These are phyloP conservation scores for Fusarium sp. DNA, from an alignment of 2,329 filamentous ascomycete species.

Conservation along the genomic window DNA sequence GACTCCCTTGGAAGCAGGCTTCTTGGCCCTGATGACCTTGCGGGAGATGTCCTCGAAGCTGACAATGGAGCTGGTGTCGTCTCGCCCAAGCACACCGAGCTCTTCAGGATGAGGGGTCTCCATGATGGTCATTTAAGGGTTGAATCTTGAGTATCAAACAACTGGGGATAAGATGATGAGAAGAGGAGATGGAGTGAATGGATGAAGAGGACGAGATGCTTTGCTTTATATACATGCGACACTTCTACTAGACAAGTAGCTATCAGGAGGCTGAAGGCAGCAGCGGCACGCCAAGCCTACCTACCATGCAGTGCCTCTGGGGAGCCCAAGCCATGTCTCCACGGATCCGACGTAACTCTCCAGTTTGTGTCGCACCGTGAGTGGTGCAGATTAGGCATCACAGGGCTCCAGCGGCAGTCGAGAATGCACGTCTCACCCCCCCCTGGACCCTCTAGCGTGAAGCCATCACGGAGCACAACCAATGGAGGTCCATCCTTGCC, in stretches of 20 bases:
- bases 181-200: neutral
- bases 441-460: neutral
- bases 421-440: slow-evolving; percentile 2
- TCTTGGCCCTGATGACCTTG: neutral
- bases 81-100: slow-evolving; percentile 18
- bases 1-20: slow-evolving; percentile 8
- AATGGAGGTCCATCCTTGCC: neutral
- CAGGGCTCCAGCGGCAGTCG: neutral
- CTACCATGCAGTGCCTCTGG: neutral
- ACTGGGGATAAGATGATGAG: neutral
- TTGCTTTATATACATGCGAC: slow-evolving; percentile 24
- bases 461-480: neutral
- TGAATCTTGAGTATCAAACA: neutral
- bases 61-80: slow-evolving; percentile 36
- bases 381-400: slow-evolving; percentile 1
- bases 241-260: neutral
- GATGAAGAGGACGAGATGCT: neutral
- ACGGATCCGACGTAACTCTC: neutral
- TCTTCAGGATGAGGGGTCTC: slow-evolving; percentile 23
- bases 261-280: slow-evolving; percentile 30
- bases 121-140: slow-evolving; percentile 23
- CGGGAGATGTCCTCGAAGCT: slow-evolving; percentile 40
- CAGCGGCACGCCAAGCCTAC: slow-evolving; percentile 16
- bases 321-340: neutral
- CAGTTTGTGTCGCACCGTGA: neutral